These are phyloP conservation scores for Russula ochroleuca DNA, from an alignment of 768 basidiomycete genomes.

Conservation along the genomic window DNA sequence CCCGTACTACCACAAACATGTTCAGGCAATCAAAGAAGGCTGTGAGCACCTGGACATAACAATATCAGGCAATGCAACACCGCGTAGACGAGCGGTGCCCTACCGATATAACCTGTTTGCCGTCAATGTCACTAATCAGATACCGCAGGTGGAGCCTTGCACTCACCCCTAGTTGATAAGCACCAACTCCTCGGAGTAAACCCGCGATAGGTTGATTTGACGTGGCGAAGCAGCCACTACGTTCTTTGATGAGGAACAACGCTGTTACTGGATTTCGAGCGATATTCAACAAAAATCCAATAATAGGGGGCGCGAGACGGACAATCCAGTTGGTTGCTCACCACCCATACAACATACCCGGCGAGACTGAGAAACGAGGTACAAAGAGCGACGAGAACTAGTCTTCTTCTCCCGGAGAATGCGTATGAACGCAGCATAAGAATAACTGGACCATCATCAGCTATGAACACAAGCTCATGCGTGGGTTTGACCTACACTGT, in stretches of 20 bases:
- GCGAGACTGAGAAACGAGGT: slow-evolving; percentile 3
- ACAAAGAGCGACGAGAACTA: slow-evolving; percentile 10
- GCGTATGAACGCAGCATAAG: slow-evolving; percentile 26
- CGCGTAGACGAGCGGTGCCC: neutral
- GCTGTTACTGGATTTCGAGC: slow-evolving; percentile 9
- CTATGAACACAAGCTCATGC: neutral
- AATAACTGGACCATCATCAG: slow-evolving; percentile 8
- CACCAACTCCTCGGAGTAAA: neutral
- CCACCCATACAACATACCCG: slow-evolving; percentile 12
- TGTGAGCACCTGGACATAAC: neutral
- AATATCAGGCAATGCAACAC: neutral
- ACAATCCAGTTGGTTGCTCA: slow-evolving; percentile 8
- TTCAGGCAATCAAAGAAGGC: slow-evolving; percentile 19
- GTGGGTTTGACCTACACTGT: slow-evolving; percentile 12
- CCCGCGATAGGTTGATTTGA: neutral
- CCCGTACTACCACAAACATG: slow-evolving; percentile 16
- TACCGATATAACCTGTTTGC: slow-evolving; percentile 15
- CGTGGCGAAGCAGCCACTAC: slow-evolving; percentile 17
- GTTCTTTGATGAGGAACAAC: slow-evolving; percentile 5
- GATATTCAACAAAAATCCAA: neutral
- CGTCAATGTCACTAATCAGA: neutral
- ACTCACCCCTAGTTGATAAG: slow-evolving; percentile 24
- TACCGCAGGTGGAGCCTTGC: neutral
- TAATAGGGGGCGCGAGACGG: neutral
- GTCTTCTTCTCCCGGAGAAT: slow-evolving; percentile 14